A percentile compares a stretch with the other conserved stretches of the same genome.
Evolutionary conservation across 305 asterid genomes (phyloP).

Genomic region (Rubia tinctorum): DNA sequence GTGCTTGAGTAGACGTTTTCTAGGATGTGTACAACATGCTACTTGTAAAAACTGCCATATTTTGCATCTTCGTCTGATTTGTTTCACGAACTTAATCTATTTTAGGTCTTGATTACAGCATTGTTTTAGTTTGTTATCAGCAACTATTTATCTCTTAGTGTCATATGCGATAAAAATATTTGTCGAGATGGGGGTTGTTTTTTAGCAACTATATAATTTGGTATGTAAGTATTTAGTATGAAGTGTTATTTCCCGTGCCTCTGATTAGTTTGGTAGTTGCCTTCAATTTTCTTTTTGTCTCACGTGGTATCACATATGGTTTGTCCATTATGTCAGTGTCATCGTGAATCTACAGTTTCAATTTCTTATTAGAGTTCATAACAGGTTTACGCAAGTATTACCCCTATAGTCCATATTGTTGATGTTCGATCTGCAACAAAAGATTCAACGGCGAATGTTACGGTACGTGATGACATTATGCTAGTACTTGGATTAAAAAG

Average conservation of each 20-base stretch:
- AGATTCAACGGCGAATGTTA: conserved; percentile 78
- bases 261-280: not conserved
- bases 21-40: not conserved
- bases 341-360: not conserved
- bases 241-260: not conserved
- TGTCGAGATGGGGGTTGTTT: not conserved
- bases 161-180: not conserved
- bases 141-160: not conserved
- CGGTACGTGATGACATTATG: conserved; percentile 48
- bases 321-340: not conserved
- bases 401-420: conserved; percentile 86
- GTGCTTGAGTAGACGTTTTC: conserved; percentile 7
- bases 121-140: not conserved
- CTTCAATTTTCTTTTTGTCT: not conserved
- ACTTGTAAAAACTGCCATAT: not conserved
- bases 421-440: conserved; percentile 75
- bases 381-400: conserved; percentile 87
- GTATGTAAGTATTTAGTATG: not conserved
- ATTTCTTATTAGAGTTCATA: conserved; percentile 6
- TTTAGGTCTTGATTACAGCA: not conserved
- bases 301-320: not conserved
- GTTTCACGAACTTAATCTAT: not conserved
- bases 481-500: conserved; percentile 4
- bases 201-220: not conserved
- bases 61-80: not conserved